Evolutionary conservation across 768 basidiomycete genomes (phyloP).

Genomic region (Pleurotus pulmonarius): DNA sequence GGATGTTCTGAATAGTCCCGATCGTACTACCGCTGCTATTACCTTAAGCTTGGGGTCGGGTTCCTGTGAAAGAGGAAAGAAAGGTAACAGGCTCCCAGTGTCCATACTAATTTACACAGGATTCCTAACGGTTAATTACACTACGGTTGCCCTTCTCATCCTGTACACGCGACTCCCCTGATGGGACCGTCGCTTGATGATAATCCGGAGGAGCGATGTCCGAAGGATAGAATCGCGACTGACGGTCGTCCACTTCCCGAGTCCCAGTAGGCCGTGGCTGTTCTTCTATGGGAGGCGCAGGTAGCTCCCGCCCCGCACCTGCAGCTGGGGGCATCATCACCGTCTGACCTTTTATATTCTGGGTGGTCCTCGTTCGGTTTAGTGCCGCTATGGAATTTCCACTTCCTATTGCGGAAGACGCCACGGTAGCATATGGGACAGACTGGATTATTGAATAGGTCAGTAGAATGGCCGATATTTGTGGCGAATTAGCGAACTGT

Average conservation of each 20-base stretch:
- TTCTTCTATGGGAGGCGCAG: background rate
- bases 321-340: background rate
- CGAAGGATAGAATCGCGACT: background rate
- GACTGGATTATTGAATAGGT: background rate
- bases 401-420: background rate
- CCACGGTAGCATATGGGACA: background rate
- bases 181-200: conserved; percentile 8
- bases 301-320: background rate
- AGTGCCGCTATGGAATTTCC: background rate
- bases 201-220: conserved; percentile 9
- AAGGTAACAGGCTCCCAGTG: too few species aligned
- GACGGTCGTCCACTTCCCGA: conserved; percentile 9
- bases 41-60: too few species aligned
- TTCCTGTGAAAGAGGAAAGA: too few species aligned
- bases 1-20: too few species aligned
- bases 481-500: too few species aligned
- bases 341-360: background rate
- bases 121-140: too few species aligned
- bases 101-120: too few species aligned
- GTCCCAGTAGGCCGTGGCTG: background rate
- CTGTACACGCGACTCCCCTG: too few species aligned
- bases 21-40: too few species aligned
- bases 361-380: background rate
- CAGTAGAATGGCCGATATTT: background rate
- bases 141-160: too few species aligned